phyloP scores from a whole-genome alignment of 2,329 filamentous ascomycete species.

The Onygena corvina region DNA sequence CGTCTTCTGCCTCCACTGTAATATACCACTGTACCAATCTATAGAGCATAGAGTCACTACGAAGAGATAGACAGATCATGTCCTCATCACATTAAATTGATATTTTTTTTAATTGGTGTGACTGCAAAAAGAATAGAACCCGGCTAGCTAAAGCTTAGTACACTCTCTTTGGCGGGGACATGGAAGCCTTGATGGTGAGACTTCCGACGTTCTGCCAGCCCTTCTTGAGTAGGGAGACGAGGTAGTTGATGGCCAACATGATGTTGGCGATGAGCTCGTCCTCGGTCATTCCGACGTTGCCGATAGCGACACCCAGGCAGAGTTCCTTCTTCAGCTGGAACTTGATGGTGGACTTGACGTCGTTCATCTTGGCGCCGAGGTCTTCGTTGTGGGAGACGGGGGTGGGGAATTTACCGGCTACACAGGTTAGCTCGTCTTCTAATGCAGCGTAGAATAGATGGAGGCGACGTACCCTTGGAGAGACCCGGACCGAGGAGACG shows the following conservation, averaged over 20 bases:
- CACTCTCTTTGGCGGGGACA: slow-evolving; percentile 95
- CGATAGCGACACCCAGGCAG: slow-evolving; percentile 98
- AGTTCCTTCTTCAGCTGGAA: slow-evolving; percentile 99
- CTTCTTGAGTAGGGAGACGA: slow-evolving; percentile 99
- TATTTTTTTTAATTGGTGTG: neutral
- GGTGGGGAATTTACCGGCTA: slow-evolving; percentile 98
- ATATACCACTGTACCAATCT: neutral
- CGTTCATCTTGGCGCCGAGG: slow-evolving; percentile 86
- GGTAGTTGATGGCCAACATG: slow-evolving; percentile 99
- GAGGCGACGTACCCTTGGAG: slow-evolving; percentile 62
- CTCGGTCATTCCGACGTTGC: slow-evolving; percentile 93
- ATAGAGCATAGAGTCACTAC: too few species aligned
- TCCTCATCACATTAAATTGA: neutral
- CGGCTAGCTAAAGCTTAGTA: slow-evolving; percentile 53
- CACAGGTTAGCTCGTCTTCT: slow-evolving; percentile 21
- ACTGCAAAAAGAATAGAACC: neutral
- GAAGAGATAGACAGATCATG: neutral
- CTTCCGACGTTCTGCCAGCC: slow-evolving; percentile 99
- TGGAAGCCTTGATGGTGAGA: slow-evolving; percentile 99
- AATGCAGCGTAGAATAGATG: neutral
- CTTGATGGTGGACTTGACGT: slow-evolving; percentile 99
- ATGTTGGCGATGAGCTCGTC: slow-evolving; percentile 97
- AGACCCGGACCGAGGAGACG: slow-evolving; percentile 98
- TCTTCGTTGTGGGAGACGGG: slow-evolving; percentile 96
- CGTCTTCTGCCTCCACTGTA: neutral